These are phyloP conservation scores for Amanita brunnescens DNA, from an alignment of 768 basidiomycete species.

Conservation along the genomic window DNA sequence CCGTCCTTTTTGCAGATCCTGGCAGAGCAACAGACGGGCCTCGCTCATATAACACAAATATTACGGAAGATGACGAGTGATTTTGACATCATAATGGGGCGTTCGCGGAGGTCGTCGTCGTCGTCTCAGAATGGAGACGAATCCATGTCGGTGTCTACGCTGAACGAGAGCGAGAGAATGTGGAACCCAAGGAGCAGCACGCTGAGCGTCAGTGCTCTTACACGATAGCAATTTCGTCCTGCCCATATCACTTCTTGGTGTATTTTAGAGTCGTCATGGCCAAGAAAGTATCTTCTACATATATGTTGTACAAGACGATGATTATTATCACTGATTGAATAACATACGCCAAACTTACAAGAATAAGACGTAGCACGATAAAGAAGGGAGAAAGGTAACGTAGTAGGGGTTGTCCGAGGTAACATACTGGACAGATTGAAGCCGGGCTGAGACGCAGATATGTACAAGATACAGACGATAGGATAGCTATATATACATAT, in stretches of 20 bases:
- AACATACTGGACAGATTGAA: background rate
- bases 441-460: background rate
- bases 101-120: slow-evolving; percentile 1
- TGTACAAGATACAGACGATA: background rate
- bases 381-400: background rate
- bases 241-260: background rate
- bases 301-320: slow-evolving; percentile 3
- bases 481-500: slow-evolving; percentile 5
- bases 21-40: slow-evolving; percentile 67
- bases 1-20: slow-evolving; percentile 44
- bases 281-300: background rate
- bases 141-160: slow-evolving; percentile 8
- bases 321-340: slow-evolving; percentile 1
- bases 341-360: background rate
- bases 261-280: background rate
- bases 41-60: slow-evolving; percentile 74
- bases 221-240: background rate
- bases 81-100: slow-evolving; percentile 52
- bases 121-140: slow-evolving; percentile 7
- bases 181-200: slow-evolving; percentile 28
- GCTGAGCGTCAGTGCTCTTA: slow-evolving; percentile 26
- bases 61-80: slow-evolving; percentile 57
- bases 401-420: background rate
- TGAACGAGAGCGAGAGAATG: slow-evolving; percentile 21
- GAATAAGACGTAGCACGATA: background rate